Evolutionary conservation across 495 filamentous ascomycete species (phyloP).

Genomic region (Talaromyces trachyspermus): DNA sequence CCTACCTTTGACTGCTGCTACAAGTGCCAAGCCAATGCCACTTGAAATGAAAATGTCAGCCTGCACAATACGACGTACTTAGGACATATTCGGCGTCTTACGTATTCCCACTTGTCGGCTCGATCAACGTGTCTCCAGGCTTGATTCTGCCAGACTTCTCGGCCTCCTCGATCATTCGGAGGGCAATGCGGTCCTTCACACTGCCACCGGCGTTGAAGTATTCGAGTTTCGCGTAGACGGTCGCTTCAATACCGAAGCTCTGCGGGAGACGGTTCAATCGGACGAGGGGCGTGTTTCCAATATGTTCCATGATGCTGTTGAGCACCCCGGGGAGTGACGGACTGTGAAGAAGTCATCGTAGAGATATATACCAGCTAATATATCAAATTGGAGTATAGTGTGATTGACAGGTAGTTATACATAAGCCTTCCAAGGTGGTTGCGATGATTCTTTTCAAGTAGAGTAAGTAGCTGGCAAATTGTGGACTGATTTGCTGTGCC

Average conservation of each 20-base stretch:
- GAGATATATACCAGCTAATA: not conserved
- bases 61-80: not conserved
- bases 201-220: conserved; percentile 97
- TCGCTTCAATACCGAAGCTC: conserved; percentile 77
- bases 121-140: conserved; percentile 93
- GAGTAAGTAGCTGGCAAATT: not conserved
- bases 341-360: conserved; percentile 8
- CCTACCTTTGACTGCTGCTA: conserved; percentile 82
- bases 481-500: not conserved
- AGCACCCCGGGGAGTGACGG: conserved; percentile 50
- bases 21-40: conserved; percentile 90
- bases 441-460: not conserved
- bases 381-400: not conserved
- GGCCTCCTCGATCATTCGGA: conserved; percentile 96
- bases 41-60: conserved; percentile 28
- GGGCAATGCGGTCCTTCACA: conserved; percentile 94
- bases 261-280: conserved; percentile 86
- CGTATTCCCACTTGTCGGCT: conserved; percentile 97
- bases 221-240: conserved; percentile 92
- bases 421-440: not conserved
- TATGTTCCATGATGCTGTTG: conserved; percentile 57
- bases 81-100: conserved; percentile 43
- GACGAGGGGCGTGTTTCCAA: conserved; percentile 93
- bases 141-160: conserved; percentile 88
- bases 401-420: not conserved